Conservation (phyloP, 2,329 filamentous ascomycete genomes). For the Polychaeton citri region DNA sequence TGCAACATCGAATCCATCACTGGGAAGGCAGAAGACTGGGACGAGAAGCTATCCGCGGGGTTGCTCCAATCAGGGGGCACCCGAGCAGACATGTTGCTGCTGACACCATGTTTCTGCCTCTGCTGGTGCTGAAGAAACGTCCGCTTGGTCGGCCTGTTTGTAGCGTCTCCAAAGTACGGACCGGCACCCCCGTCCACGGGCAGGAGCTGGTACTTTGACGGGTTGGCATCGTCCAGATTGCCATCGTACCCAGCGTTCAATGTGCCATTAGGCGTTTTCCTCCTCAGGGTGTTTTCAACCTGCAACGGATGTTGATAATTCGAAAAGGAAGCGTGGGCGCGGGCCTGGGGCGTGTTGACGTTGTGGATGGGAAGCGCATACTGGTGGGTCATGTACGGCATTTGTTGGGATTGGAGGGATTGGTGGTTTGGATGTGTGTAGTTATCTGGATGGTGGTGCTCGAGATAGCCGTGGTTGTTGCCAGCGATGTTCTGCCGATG, state of each 20-base stretch:
- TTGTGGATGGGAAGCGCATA: constrained; percentile 20
- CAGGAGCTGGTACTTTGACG: constrained; percentile 69
- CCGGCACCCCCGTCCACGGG: constrained; percentile 38
- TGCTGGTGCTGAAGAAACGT: constrained; percentile 19
- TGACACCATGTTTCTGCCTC: constrained; percentile 13
- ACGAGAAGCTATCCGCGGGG: constrained; percentile 6
- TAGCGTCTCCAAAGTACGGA: constrained; percentile 7
- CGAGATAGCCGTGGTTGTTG: constrained; percentile 6
- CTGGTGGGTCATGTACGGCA: constrained; percentile 17
- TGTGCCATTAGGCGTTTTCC: constrained; percentile 91
- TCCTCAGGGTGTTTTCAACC: constrained; percentile 64
- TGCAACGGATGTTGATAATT: constrained; percentile 7
- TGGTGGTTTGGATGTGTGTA: constrained; percentile 4
- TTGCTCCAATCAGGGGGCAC: constrained; percentile 1
- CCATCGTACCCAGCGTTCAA: constrained; percentile 86
- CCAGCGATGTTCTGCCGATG: not conserved
- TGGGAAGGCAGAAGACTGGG: constrained; percentile 14
- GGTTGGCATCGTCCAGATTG: constrained; percentile 29
- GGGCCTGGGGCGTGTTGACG: constrained; percentile 5
- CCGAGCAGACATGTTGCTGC: not conserved
- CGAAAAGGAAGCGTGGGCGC: not conserved
- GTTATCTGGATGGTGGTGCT: constrained; percentile 4
- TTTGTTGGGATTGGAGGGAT: constrained; percentile 5
- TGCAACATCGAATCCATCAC: constrained; percentile 50
- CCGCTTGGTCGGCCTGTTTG: constrained; percentile 6